Conservation (phyloP, 192 early-diverging fungal genomes). For the Oehlia diaphana region DNA sequence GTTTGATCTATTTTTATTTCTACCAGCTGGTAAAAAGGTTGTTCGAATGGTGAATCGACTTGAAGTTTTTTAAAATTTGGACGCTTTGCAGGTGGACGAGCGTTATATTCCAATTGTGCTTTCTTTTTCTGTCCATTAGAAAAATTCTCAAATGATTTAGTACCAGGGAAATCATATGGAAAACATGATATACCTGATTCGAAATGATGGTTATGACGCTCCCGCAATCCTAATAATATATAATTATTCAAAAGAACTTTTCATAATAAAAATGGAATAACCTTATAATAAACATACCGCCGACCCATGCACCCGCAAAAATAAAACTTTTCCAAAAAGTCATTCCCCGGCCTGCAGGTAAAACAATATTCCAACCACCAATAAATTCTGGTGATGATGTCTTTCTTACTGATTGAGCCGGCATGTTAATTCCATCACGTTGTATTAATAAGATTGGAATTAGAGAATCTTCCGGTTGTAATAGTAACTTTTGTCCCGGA, state of each 20-base stretch:
- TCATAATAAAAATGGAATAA: neutral
- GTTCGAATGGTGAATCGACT: slow-evolving; percentile 67
- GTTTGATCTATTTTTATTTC: slow-evolving; percentile 25
- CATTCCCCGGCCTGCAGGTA: slow-evolving; percentile 83
- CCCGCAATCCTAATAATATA: slow-evolving; percentile 47
- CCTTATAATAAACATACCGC: slow-evolving; percentile 42
- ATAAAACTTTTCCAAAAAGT: slow-evolving; percentile 85
- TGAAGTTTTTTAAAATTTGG: slow-evolving; percentile 76
- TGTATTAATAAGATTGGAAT: slow-evolving; percentile 86
- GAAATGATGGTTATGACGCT: slow-evolving; percentile 69
- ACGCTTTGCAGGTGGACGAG: slow-evolving; percentile 79
- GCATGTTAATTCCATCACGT: slow-evolving; percentile 50
- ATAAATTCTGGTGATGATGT: slow-evolving; percentile 47
- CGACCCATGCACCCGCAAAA: slow-evolving; percentile 84
- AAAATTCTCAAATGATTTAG: slow-evolving; percentile 60
- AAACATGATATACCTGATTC: slow-evolving; percentile 77
- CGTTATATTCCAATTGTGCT: slow-evolving; percentile 52
- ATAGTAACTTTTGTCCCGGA: slow-evolving; percentile 68
- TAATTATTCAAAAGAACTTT: neutral
- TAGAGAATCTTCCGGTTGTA: slow-evolving; percentile 52
- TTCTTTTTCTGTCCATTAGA: slow-evolving; percentile 41
- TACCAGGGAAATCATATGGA: slow-evolving; percentile 85
- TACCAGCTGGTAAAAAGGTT: slow-evolving; percentile 58
- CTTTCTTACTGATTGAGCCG: neutral
- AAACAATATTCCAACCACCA: slow-evolving; percentile 80